These are phyloP conservation scores for Novakomyces olei DNA, from an alignment of 805 yeast species.

Conservation along the genomic window DNA sequence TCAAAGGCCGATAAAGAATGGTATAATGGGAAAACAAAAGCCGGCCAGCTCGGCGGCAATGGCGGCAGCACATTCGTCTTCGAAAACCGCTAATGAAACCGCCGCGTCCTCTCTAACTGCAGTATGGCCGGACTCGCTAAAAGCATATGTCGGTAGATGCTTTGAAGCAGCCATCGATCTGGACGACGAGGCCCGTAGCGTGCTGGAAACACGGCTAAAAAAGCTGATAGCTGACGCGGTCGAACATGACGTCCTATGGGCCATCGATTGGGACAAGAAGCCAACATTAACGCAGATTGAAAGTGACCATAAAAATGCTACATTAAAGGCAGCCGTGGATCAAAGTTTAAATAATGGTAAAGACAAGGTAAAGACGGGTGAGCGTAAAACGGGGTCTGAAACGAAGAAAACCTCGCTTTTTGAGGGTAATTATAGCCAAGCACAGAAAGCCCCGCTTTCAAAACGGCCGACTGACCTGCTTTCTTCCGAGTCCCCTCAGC, in stretches of 20 bases:
- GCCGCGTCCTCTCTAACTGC: no score
- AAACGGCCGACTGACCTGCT: background rate
- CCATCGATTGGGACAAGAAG: conserved; percentile 33
- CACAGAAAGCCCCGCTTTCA: background rate
- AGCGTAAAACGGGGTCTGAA: background rate
- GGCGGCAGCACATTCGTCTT: no score
- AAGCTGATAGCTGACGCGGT: conserved; percentile 28
- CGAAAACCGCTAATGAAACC: no score
- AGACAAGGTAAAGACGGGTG: conserved; percentile 1
- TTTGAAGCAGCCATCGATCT: conserved; percentile 19
- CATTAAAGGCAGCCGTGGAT: background rate
- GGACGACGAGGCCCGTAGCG: conserved; percentile 13
- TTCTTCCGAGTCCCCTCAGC: no score
- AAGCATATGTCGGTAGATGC: conserved; percentile 26
- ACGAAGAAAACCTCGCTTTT: background rate
- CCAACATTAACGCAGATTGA: conserved; percentile 24
- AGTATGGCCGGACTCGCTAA: conserved; percentile 34
- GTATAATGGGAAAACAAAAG: no score
- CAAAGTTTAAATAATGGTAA: background rate
- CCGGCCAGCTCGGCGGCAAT: no score
- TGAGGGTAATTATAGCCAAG: background rate
- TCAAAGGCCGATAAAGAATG: no score
- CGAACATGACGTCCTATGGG: conserved; percentile 21
- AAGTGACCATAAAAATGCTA: no score
- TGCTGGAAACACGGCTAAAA: conserved; percentile 30